Base-by-base conservation (phyloP, 441 rosid species). In the Brassica hybrid region DNA sequence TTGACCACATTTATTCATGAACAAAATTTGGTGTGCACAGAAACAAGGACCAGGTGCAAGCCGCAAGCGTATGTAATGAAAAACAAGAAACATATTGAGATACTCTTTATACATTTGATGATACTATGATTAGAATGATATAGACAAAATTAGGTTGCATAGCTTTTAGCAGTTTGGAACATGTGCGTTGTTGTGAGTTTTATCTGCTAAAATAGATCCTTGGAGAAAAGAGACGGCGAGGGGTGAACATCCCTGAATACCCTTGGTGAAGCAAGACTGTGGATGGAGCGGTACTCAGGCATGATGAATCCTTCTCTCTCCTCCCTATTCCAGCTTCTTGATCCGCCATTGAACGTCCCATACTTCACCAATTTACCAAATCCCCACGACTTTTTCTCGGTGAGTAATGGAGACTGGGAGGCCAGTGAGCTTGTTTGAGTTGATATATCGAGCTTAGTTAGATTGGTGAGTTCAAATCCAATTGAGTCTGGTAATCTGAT, bases 331-430 rank as follows among this genome's bases (percentile, higher is more conserved):
- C 67, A 70, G 18, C 43, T 80, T 62, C 76, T 77, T 34, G 17
- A 70, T 36, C 54, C 63, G 0, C 86, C 88, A 69, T 84, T 90
- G 72, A 90, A 89, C 0, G 90, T 90, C 7, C 89, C 85, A 58
- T 80, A 86, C 66, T 75, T 87, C 2, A 89, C 90, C 86, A 94
- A 45, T 82, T 87, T 94, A 66, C 91, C 81, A 0, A 79, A 73
- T 3, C 89, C 90, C 98, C 98, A 94, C 0, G 88, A 79, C 75
- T 82, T 88, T n/a, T n/a, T n/a, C 85, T 34, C 2, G 74, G 69
- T 91, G 92, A 57, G 95, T 80, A 41, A 85, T 80, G 70, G 98
- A 92, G n/a, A 23, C 30, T 0, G 98, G 98, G 2, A 94, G 90
- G 64, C 79, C 69, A 14, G 75, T 70, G 2, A 94, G 85, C 67